These are phyloP conservation scores for Mycena capillaripes DNA, from an alignment of 768 basidiomycete species.

Conservation along the genomic window DNA sequence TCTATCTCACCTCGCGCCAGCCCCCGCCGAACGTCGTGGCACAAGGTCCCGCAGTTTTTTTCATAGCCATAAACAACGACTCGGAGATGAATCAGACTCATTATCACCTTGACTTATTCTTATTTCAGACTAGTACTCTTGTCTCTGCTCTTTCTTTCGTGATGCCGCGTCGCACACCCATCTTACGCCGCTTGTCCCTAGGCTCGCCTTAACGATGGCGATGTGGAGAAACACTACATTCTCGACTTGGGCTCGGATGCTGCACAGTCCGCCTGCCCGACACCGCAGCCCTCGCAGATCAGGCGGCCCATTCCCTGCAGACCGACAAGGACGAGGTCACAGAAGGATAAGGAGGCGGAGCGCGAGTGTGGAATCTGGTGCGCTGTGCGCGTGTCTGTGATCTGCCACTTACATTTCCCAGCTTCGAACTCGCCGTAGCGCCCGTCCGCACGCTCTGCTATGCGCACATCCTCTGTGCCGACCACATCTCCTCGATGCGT, in stretches of 20 bases:
- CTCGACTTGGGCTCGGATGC: too few relatives aligned
- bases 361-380: constrained; percentile 25
- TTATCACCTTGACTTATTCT: neutral
- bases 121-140: too few relatives aligned
- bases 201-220: too few relatives aligned
- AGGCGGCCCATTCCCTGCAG: neutral
- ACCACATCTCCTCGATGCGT: constrained; percentile 14
- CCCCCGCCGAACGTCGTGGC: constrained; percentile 80
- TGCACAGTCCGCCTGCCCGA: neutral
- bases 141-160: neutral
- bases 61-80: too few relatives aligned
- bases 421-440: constrained; percentile 14
- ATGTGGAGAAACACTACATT: neutral
- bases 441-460: constrained; percentile 18
- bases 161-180: neutral
- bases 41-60: constrained; percentile 66
- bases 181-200: neutral
- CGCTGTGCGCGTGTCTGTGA: neutral
- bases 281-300: neutral
- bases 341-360: constrained; percentile 3
- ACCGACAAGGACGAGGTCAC: neutral
- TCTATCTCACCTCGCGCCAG: too few relatives aligned
- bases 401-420: neutral
- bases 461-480: constrained; percentile 16
- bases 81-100: too few relatives aligned